Percentiles rank a stretch among this genome's conserved stretches.
Evolutionary conservation across 257 asterid species (phyloP).

Genomic region (Verbascum thapsus): DNA sequence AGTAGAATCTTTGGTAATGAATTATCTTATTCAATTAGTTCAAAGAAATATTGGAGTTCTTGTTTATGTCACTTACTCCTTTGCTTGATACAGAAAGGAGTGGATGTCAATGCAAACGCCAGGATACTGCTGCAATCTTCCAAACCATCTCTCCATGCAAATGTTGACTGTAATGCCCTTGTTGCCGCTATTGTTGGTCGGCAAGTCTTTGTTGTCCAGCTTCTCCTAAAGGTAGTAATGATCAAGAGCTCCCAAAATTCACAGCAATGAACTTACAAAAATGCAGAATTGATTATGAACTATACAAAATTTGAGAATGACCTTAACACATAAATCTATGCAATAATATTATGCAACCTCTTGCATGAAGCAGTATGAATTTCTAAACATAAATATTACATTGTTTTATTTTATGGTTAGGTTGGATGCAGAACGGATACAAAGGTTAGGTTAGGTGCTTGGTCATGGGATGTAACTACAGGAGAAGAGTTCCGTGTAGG

Average conservation of each 20-base stretch:
- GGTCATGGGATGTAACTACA: constrained; percentile 71
- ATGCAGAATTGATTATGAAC: background rate
- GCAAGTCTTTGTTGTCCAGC: constrained; percentile 54
- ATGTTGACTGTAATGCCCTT: constrained; percentile 69
- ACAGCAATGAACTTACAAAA: background rate
- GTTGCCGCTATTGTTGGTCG: constrained; percentile 67
- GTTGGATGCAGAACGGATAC: constrained; percentile 62
- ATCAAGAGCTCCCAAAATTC: background rate
- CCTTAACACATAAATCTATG: too few species aligned
- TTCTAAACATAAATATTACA: background rate
- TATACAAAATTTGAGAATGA: too few species aligned
- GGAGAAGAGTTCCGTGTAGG: constrained; percentile 84
- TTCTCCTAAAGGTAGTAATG: constrained; percentile 53
- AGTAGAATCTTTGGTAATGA: background rate
- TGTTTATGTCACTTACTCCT: background rate
- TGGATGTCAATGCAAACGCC: constrained; percentile 63
- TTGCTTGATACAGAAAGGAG: constrained; percentile 51
- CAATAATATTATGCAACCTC: background rate
- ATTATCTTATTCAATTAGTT: too few species aligned
- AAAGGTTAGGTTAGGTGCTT: constrained; percentile 70
- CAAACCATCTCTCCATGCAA: constrained; percentile 72
- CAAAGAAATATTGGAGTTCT: background rate
- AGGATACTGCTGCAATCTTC: constrained; percentile 72
- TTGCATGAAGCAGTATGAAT: background rate
- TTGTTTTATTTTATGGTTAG: constrained; percentile 31